Percentiles rank a stretch among this genome's conserved stretches.
Conservation (phyloP, 208 protist genomes). For the Acanthamoeba sp. region DNA sequence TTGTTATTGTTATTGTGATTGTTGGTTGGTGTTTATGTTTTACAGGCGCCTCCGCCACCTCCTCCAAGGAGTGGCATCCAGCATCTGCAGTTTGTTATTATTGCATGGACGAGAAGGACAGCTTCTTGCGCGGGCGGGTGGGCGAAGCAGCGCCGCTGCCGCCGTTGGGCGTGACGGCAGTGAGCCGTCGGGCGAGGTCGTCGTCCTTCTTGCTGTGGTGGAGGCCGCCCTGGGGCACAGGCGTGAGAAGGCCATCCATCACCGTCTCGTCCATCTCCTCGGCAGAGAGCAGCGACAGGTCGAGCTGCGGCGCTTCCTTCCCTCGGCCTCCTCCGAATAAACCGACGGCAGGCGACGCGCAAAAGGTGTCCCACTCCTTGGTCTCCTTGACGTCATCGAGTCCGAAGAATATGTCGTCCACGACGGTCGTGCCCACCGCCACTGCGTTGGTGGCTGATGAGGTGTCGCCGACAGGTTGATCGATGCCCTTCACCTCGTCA, state of each 20-base stretch:
- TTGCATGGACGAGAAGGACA: neutral
- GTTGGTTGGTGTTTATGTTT: too few species aligned
- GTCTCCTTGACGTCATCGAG: neutral
- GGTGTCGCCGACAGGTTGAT: neutral
- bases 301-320: neutral
- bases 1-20: too few species aligned
- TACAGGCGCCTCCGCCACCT: too few species aligned
- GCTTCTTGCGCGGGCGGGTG: slow-evolving; percentile 11
- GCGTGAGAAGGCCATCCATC: slow-evolving; percentile 29
- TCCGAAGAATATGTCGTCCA: slow-evolving; percentile 36
- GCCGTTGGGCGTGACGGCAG: neutral
- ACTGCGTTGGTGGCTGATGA: neutral
- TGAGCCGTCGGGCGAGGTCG: neutral
- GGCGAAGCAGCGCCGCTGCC: neutral
- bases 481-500: neutral
- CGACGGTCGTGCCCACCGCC: neutral
- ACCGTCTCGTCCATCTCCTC: slow-evolving; percentile 8
- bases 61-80: neutral
- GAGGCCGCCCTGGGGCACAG: neutral
- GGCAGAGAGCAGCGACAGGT: neutral
- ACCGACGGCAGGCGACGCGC: neutral
- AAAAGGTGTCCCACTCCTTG: slow-evolving; percentile 38
- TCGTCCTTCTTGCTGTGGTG: neutral
- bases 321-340: neutral
- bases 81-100: neutral